phyloP scores from a whole-genome alignment of 306 rosid species.

The Quercus suber region DNA sequence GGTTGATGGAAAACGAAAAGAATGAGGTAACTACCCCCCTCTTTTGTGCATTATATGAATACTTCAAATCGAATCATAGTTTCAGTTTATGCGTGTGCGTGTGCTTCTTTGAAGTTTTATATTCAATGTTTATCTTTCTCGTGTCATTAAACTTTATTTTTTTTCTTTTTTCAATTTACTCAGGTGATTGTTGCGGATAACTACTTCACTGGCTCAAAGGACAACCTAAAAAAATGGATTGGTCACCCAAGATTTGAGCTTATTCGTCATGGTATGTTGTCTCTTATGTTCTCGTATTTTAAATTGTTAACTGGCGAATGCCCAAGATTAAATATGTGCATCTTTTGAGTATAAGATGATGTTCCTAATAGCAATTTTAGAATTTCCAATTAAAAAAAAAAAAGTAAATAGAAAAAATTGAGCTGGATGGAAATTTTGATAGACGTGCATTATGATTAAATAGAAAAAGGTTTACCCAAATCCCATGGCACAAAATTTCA shows the following conservation, averaged over 20 bases:
- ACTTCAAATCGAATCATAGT: background rate
- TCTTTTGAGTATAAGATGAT: background rate
- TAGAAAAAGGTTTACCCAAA: background rate
- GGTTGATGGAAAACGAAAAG: constrained; percentile 91
- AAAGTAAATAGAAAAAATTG: background rate
- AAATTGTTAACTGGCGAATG: background rate
- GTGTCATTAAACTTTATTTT: too few species aligned
- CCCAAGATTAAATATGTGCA: background rate
- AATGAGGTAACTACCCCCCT: constrained; percentile 52
- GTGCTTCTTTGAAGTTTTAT: background rate
- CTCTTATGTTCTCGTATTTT: constrained; percentile 7
- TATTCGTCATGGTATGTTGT: constrained; percentile 79
- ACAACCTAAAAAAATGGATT: constrained; percentile 86
- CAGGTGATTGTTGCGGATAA: constrained; percentile 93
- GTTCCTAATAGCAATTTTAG: background rate
- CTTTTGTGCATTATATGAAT: background rate
- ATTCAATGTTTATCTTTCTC: background rate
- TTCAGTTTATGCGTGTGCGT: background rate
- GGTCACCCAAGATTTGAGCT: constrained; percentile 98
- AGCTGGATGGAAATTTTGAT: background rate
- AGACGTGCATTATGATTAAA: background rate
- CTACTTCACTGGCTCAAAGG: constrained; percentile 94
- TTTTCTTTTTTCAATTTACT: background rate
- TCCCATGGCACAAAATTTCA: background rate
- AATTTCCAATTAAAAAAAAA: background rate